Base-by-base conservation (phyloP, 2,329 filamentous ascomycete species). In the Diaporthe capsici region DNA sequence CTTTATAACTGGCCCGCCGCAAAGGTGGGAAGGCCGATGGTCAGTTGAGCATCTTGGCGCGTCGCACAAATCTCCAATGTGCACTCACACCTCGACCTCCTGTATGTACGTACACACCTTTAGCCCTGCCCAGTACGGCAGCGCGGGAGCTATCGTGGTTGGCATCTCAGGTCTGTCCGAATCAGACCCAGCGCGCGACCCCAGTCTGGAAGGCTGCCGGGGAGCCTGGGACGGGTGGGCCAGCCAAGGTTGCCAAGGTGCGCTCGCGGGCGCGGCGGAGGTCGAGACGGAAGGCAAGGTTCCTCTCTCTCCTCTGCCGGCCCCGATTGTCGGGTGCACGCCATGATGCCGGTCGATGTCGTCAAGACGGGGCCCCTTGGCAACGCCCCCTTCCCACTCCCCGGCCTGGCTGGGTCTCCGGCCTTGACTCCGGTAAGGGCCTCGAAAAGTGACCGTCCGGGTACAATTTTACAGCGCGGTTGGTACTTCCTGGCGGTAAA, bases 221-320 rank as follows among this genome's bases (percentile, higher is more conserved):
- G 28, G 22, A 37, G 44, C 47, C 31, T 28, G 47, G 47, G 9
- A 17, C 13, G 22, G 65, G 65, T 70, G 65, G 65, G 49, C 15
- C 49, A 42, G 65, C 65, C 65, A 70, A 70, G 65, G 15, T 39
- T 70, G 65, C 65, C 65, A 70, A 70, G 65, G 65, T 70, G 65
- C 65, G 65, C 49, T 55, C 49, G 31, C 65, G 65, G 70, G 37
- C 53, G 22, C 12, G 70, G 70, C 70, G 31, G 31, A 31, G 31
- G 31, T 31, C 31, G 31, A 5, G 31, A 3, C 31, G 31, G 31
- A 31, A 31, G 31, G 31, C 31, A 31, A 6, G 31, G 31, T 3
- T 31, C 31, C 31, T 31, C 31, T 31, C 31, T 31, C 31, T 10
- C 12, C 22, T 20, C 20, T 17, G 10, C 34, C 47, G 47, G 47